A percentile compares a stretch with the other conserved stretches of the same genome.
Conservation (phyloP, 768 basidiomycete genomes). For the Lactarius indigo region DNA sequence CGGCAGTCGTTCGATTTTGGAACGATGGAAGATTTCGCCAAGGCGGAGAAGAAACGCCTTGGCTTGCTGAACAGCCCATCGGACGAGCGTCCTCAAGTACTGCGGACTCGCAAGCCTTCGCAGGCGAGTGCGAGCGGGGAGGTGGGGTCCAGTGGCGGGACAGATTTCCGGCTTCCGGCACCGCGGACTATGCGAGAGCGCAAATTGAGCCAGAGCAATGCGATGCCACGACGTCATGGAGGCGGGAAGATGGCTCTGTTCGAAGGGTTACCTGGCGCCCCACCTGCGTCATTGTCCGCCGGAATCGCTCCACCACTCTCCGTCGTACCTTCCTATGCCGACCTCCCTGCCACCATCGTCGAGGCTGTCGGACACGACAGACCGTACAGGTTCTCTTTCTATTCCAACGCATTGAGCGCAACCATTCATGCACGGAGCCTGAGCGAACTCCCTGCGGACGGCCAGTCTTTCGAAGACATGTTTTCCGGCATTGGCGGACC, state of each 20-base stretch:
- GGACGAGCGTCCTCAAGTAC: slow-evolving; percentile 18
- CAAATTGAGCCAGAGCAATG: slow-evolving; percentile 81
- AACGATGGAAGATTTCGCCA: slow-evolving; percentile 73
- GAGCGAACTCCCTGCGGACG: slow-evolving; percentile 90
- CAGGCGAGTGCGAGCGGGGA: slow-evolving; percentile 23
- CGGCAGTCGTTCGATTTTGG: slow-evolving; percentile 67
- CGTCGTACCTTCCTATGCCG: slow-evolving; percentile 41
- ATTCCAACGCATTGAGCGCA: slow-evolving; percentile 86
- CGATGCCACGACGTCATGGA: slow-evolving; percentile 56
- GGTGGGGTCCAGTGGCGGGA: slow-evolving; percentile 21
- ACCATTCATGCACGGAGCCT: slow-evolving; percentile 95
- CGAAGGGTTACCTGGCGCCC: slow-evolving; percentile 52
- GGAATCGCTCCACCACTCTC: slow-evolving; percentile 33
- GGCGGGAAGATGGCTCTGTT: slow-evolving; percentile 90
- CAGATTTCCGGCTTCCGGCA: slow-evolving; percentile 32
- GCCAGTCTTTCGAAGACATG: slow-evolving; percentile 88
- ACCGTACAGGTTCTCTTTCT: slow-evolving; percentile 98
- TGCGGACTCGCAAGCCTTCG: slow-evolving; percentile 27
- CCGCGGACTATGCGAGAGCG: slow-evolving; percentile 73
- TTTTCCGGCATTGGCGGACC: slow-evolving; percentile 52
- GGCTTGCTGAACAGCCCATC: slow-evolving; percentile 49
- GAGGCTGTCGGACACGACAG: slow-evolving; percentile 55
- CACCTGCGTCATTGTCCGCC: slow-evolving; percentile 38
- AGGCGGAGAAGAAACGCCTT: slow-evolving; percentile 59
- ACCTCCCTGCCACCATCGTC: slow-evolving; percentile 29